Conservation (phyloP, 2,329 filamentous ascomycete genomes). For the Pyrenophora teres region DNA sequence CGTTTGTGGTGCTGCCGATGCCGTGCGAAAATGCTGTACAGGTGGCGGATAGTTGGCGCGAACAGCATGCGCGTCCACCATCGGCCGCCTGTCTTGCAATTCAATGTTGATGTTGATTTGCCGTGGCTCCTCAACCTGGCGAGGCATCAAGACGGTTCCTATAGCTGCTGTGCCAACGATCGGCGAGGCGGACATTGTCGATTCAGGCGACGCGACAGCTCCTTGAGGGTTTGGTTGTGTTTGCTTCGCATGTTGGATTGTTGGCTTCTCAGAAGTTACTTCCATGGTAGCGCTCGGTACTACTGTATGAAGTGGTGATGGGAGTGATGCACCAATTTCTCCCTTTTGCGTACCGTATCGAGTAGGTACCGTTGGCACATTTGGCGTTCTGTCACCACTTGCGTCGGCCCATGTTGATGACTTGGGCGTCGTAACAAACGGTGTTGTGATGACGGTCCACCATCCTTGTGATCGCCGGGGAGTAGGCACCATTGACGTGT, state of each 20-base stretch:
- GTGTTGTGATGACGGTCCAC: conserved; percentile 79
- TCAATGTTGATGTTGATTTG: conserved; percentile 42
- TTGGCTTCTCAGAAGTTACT: conserved; percentile 2
- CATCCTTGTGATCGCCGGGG: conserved; percentile 68
- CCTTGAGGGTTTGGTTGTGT: conserved; percentile 16
- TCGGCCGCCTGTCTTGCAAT: conserved; percentile 33
- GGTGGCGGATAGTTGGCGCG: conserved; percentile 22
- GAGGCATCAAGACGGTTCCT: conserved; percentile 41
- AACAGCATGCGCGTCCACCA: conserved; percentile 17
- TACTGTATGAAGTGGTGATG: neutral
- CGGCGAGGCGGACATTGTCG: conserved; percentile 40
- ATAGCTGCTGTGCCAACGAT: conserved; percentile 40
- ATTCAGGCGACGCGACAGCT: conserved; percentile 31
- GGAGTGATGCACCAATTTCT: conserved; percentile 23
- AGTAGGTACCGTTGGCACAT: conserved; percentile 41
- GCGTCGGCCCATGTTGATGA: conserved; percentile 43
- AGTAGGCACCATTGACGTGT: conserved; percentile 53
- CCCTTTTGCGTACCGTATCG: conserved; percentile 27
- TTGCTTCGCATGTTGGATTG: conserved; percentile 9
- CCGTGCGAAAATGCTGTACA: conserved; percentile 22
- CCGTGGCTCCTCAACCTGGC: conserved; percentile 32
- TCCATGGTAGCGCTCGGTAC: neutral
- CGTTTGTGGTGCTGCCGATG: conserved; percentile 22
- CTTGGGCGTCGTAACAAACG: conserved; percentile 58
- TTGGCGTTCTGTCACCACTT: conserved; percentile 34